These are phyloP conservation scores for Globisporangium middletonii DNA, from an alignment of 352 stramenopile genomes.

Conservation along the genomic window DNA sequence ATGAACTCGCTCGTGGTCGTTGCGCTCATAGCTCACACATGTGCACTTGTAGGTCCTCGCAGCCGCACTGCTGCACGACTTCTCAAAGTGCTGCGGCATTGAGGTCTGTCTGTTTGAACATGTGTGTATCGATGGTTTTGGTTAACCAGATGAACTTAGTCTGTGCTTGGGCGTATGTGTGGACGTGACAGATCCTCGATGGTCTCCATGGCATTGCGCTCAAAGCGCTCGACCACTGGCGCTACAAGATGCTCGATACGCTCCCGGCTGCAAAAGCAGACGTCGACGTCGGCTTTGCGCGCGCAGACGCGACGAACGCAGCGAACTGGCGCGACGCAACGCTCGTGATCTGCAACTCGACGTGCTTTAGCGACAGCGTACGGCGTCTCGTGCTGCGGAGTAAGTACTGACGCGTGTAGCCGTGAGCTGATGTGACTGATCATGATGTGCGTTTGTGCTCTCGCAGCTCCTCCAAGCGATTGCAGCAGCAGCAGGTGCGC, in stretches of 20 bases:
- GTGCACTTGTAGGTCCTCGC: constrained; percentile 33
- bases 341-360: constrained; percentile 63
- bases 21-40: neutral
- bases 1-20: neutral
- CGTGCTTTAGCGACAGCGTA: constrained; percentile 66
- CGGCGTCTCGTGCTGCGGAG: constrained; percentile 1
- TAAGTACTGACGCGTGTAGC: neutral
- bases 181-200: constrained; percentile 28
- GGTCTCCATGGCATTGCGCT: constrained; percentile 52
- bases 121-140: neutral
- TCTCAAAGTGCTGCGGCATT: constrained; percentile 57
- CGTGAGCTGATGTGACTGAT: neutral
- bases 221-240: constrained; percentile 59
- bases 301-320: constrained; percentile 36
- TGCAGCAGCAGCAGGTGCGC: constrained; percentile 10
- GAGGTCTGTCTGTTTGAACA: constrained; percentile 21
- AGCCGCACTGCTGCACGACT: constrained; percentile 53
- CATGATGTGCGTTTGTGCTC: neutral
- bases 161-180: neutral
- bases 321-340: constrained; percentile 55
- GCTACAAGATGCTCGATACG: constrained; percentile 53
- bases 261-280: constrained; percentile 42
- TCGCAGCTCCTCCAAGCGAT: constrained; percentile 27
- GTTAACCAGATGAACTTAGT: neutral
- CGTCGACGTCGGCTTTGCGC: constrained; percentile 50